phyloP scores from a whole-genome alignment of 2,329 filamentous ascomycete species.

The Colletotrichum sansevieriae region DNA sequence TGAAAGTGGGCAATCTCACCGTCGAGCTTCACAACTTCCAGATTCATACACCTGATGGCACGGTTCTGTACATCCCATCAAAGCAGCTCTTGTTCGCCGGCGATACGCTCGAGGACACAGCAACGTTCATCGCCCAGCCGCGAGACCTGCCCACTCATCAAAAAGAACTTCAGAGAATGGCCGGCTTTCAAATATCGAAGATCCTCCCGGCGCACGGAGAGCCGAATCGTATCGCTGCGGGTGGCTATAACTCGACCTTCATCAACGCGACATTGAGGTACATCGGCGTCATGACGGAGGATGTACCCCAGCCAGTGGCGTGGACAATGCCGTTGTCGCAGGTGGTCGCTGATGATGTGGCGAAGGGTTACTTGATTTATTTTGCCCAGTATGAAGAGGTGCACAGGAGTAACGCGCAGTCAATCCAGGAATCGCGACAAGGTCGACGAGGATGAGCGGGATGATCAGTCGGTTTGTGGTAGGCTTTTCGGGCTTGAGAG shows the following conservation, averaged over 20 bases:
- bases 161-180: conserved; percentile 34
- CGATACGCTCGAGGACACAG: conserved; percentile 38
- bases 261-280: conserved; percentile 35
- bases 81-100: conserved; percentile 36
- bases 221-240: conserved; percentile 24
- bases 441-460: background rate
- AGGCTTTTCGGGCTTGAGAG: too few relatives aligned
- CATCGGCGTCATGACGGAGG: conserved; percentile 35
- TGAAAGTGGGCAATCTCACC: conserved; percentile 31
- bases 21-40: conserved; percentile 39
- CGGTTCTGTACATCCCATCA: conserved; percentile 34
- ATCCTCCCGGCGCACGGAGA: conserved; percentile 38
- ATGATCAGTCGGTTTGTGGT: too few relatives aligned
- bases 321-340: conserved; percentile 35
- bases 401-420: conserved; percentile 32
- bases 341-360: conserved; percentile 32
- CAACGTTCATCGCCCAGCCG: conserved; percentile 36
- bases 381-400: conserved; percentile 39
- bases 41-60: conserved; percentile 35
- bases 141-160: conserved; percentile 23
- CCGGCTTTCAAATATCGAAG: conserved; percentile 28
- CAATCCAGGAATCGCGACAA: conserved; percentile 25
- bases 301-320: conserved; percentile 31
- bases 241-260: conserved; percentile 38
- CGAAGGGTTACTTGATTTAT: conserved; percentile 36